Evolutionary conservation across 2,329 filamentous ascomycete genomes (phyloP).

Genomic region (Nemania bipapillata): DNA sequence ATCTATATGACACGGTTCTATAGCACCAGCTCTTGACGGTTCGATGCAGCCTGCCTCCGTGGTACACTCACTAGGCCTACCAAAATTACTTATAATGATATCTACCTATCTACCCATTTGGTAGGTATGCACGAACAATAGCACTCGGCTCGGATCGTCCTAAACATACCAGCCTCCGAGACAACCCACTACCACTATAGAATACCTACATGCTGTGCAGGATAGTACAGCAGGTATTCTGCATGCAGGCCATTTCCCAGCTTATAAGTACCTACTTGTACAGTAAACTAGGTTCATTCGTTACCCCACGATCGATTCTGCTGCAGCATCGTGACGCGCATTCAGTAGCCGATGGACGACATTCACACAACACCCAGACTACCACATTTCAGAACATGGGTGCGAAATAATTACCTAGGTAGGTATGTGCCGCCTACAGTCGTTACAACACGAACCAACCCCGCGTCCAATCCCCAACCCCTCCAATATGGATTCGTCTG

Average conservation of each 20-base stretch:
- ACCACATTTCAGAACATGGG: slow-evolving; percentile 16
- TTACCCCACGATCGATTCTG: background rate
- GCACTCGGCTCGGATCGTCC: background rate
- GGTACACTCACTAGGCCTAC: too few relatives aligned
- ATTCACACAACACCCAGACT: slow-evolving; percentile 27
- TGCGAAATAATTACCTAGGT: background rate
- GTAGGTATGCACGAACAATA: background rate
- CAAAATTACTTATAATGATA: too few relatives aligned
- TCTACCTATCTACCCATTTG: too few relatives aligned
- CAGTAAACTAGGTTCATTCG: background rate
- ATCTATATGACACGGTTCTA: background rate
- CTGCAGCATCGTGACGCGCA: background rate
- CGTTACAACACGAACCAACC: slow-evolving; percentile 26
- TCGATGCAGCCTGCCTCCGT: slow-evolving; percentile 1
- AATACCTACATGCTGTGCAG: too few relatives aligned
- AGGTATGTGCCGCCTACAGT: slow-evolving; percentile 4
- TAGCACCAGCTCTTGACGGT: background rate
- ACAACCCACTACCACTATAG: too few relatives aligned
- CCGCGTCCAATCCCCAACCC: slow-evolving; percentile 29
- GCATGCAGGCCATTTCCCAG: too few relatives aligned
- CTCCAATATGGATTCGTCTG: slow-evolving; percentile 13
- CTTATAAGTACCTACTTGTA: too few relatives aligned
- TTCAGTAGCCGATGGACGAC: background rate
- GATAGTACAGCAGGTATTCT: too few relatives aligned
- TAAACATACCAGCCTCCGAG: background rate